These are phyloP conservation scores for Globisporangium splendens DNA, from an alignment of 352 stramenopile species.

Conservation along the genomic window DNA sequence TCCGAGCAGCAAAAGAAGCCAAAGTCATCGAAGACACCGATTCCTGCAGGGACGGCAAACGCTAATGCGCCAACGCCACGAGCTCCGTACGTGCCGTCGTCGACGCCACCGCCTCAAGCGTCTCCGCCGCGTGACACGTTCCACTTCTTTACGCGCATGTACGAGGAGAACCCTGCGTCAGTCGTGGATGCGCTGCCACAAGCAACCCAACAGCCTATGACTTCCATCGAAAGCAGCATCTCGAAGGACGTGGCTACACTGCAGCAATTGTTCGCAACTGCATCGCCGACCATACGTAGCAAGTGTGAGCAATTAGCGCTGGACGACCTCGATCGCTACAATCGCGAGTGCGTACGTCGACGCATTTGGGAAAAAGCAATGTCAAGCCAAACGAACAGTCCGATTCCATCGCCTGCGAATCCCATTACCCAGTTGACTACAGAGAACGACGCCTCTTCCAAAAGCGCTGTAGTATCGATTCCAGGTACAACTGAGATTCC, in stretches of 20 bases:
- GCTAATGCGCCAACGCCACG: slow-evolving; percentile 11
- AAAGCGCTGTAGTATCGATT: no score
- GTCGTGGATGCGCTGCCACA: background rate
- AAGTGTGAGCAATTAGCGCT: slow-evolving; percentile 44
- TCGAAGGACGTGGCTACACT: slow-evolving; percentile 6
- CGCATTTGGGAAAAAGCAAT: slow-evolving; percentile 64
- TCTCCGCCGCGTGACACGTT: slow-evolving; percentile 27
- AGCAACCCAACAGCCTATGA: background rate
- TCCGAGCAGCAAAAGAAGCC: slow-evolving; percentile 14
- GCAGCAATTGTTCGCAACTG: slow-evolving; percentile 22
- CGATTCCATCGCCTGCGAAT: background rate
- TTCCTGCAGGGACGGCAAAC: slow-evolving; percentile 12
- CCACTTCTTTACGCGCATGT: slow-evolving; percentile 40
- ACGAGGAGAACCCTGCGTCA: slow-evolving; percentile 18
- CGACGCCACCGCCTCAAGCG: slow-evolving; percentile 32
- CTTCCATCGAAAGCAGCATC: background rate
- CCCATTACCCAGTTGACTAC: no score
- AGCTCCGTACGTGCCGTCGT: slow-evolving; percentile 30
- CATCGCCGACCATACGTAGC: slow-evolving; percentile 24
- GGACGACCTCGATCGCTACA: slow-evolving; percentile 53
- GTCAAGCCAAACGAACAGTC: slow-evolving; percentile 17
- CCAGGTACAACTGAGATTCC: no score
- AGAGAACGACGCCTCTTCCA: no score
- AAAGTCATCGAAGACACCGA: slow-evolving; percentile 4
- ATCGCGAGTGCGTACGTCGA: slow-evolving; percentile 51